Conservation (phyloP, 306 rosid species). For the Prunus padus region DNA sequence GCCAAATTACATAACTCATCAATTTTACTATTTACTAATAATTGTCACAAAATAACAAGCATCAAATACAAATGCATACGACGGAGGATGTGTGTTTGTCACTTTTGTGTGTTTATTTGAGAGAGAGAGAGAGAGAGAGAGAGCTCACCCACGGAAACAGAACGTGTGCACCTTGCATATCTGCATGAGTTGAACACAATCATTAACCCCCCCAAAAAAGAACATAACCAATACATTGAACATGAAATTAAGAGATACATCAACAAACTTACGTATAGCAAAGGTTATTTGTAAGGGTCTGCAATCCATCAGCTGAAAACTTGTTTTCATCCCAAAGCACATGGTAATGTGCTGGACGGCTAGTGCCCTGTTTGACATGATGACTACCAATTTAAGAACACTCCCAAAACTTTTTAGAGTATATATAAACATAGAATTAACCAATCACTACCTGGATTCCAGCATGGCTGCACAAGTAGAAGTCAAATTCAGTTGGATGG, state of each 20-base stretch:
- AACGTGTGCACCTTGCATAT: conserved; percentile 91
- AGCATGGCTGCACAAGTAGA: conserved; percentile 82
- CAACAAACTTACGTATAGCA: conserved; percentile 58
- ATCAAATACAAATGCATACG: background rate
- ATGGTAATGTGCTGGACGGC: conserved; percentile 74
- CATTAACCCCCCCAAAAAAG: background rate
- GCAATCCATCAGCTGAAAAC: conserved; percentile 71
- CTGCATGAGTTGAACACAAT: conserved; percentile 34
- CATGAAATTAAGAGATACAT: background rate
- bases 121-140: background rate
- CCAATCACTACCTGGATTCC: conserved; percentile 63
- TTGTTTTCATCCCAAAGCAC: conserved; percentile 83
- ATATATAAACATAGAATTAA: background rate
- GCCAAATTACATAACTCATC: conserved; percentile 15
- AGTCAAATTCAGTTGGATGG: conserved; percentile 82
- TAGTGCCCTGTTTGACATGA: conserved; percentile 52
- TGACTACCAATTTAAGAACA: background rate
- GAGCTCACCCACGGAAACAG: conserved; percentile 80
- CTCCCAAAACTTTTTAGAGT: background rate
- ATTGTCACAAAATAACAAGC: background rate
- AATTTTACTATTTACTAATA: conserved; percentile 6
- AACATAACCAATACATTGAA: background rate
- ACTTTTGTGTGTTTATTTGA: background rate
- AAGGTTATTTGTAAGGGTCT: conserved; percentile 73
- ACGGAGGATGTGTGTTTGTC: background rate